Percentiles rank a stretch among this genome's conserved stretches.
Conservation (phyloP, 2,329 filamentous ascomycete species). For the Calonectria pauciramosa region DNA sequence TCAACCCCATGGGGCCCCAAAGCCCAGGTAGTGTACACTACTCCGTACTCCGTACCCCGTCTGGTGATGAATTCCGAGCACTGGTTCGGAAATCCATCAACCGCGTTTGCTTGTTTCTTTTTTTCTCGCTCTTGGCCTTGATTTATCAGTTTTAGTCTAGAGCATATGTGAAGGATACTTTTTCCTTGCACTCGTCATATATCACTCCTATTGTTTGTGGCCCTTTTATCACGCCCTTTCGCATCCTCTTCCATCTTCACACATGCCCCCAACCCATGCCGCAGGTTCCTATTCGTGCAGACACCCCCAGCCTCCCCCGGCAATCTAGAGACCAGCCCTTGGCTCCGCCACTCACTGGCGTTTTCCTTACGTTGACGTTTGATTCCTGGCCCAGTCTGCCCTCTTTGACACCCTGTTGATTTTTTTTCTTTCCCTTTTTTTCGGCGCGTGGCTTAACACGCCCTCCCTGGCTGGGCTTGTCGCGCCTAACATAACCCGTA, state of each 20-base stretch:
- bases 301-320: conserved; percentile 27
- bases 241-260: not conserved
- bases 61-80: not conserved
- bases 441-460: conserved; percentile 2
- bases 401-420: conserved; percentile 3
- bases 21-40: not conserved
- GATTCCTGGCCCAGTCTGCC: conserved; percentile 17
- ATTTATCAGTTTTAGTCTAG: not conserved
- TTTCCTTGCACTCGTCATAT: not conserved
- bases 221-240: not conserved
- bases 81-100: not conserved
- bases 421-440: conserved; percentile 16
- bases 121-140: not conserved
- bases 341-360: conserved; percentile 30
- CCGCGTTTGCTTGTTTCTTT: not conserved
- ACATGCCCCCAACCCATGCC: not conserved
- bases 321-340: conserved; percentile 26
- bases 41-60: not conserved
- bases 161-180: not conserved
- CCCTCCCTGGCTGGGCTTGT: conserved; percentile 10
- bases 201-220: not conserved
- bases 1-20: conserved; percentile 36
- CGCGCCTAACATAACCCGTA: not conserved
- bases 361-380: conserved; percentile 35
- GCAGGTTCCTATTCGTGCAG: conserved; percentile 7